Percentiles rank a stretch among this genome's conserved stretches.
phyloP scores from a whole-genome alignment of 805 yeast species.

The Myxozyma sirexii region DNA sequence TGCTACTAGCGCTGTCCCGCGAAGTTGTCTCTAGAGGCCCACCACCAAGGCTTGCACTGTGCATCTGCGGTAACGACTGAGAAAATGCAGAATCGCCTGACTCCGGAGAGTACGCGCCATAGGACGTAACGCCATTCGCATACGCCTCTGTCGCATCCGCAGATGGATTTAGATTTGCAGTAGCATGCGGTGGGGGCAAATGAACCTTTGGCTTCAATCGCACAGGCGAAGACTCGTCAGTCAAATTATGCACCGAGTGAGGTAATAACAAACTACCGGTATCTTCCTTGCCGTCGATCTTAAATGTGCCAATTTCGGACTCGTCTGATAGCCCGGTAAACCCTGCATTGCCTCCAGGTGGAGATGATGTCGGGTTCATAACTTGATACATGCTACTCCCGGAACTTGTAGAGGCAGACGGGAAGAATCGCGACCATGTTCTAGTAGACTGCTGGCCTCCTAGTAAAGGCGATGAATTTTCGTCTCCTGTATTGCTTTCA shows the following conservation, averaged over 20 bases:
- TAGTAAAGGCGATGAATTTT: conserved; percentile 1
- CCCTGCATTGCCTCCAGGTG: conserved; percentile 8
- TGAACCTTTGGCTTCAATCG: conserved; percentile 29
- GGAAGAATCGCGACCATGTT: conserved; percentile 30
- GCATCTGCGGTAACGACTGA: conserved; percentile 5
- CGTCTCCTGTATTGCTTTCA: neutral
- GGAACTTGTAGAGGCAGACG: conserved; percentile 12
- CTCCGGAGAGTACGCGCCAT: conserved; percentile 3
- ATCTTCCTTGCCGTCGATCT: conserved; percentile 1
- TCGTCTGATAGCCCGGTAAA: neutral
- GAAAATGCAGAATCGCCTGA: neutral
- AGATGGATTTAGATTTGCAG: conserved; percentile 17
- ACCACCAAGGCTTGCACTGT: conserved; percentile 16
- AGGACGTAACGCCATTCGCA: conserved; percentile 15
- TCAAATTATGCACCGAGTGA: conserved; percentile 26
- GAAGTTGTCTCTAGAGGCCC: neutral
- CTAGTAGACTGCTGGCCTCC: conserved; percentile 12
- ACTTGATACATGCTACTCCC: neutral
- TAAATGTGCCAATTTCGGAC: conserved; percentile 5
- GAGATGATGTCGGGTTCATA: conserved; percentile 4
- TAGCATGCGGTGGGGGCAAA: conserved; percentile 20
- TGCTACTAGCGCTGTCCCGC: conserved; percentile 1
- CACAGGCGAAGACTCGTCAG: conserved; percentile 23
- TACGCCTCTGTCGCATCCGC: conserved; percentile 10
- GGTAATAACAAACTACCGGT: conserved; percentile 16